These are phyloP conservation scores for Termitomyces sp. DNA, from an alignment of 768 basidiomycete genomes.

Conservation along the genomic window DNA sequence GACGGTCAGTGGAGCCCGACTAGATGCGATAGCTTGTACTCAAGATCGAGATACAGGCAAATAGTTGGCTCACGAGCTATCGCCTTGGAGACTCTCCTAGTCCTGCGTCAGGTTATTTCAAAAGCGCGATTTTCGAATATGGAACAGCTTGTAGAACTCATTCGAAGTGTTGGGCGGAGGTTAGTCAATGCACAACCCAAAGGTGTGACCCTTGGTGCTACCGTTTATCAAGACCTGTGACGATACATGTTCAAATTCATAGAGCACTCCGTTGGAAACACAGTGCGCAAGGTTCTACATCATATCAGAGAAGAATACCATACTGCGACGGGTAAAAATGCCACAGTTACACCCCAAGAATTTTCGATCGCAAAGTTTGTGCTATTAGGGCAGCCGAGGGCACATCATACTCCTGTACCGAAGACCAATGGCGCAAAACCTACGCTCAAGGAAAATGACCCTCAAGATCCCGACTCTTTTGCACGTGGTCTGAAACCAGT, in stretches of 20 bases:
- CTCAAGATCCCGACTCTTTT: slow-evolving; percentile 75
- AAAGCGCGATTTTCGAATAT: slow-evolving; percentile 83
- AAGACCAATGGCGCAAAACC: slow-evolving; percentile 48
- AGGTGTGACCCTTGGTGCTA: slow-evolving; percentile 49
- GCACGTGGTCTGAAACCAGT: slow-evolving; percentile 81
- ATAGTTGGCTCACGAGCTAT: slow-evolving; percentile 86
- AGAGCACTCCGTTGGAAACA: slow-evolving; percentile 96
- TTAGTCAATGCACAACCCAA: slow-evolving; percentile 92
- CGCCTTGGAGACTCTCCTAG: slow-evolving; percentile 83
- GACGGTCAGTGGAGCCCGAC: slow-evolving; percentile 48
- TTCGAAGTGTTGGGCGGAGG: slow-evolving; percentile 72
- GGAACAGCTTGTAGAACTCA: slow-evolving; percentile 74
- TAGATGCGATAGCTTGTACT: neutral
- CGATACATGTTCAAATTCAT: slow-evolving; percentile 7
- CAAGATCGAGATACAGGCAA: slow-evolving; percentile 49
- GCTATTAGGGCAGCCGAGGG: slow-evolving; percentile 69
- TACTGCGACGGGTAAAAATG: slow-evolving; percentile 56
- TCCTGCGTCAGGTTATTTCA: slow-evolving; percentile 86
- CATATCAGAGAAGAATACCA: slow-evolving; percentile 94
- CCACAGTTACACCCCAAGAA: slow-evolving; percentile 28
- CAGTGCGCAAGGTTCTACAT: slow-evolving; percentile 86
- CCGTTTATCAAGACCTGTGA: neutral
- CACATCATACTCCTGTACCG: slow-evolving; percentile 28
- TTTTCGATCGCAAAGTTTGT: slow-evolving; percentile 83
- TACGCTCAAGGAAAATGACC: slow-evolving; percentile 62